Percentiles rank a stretch among this genome's conserved stretches.
phyloP scores from a whole-genome alignment of 2,329 filamentous ascomycete species.

The Cladophialophora psammophila region DNA sequence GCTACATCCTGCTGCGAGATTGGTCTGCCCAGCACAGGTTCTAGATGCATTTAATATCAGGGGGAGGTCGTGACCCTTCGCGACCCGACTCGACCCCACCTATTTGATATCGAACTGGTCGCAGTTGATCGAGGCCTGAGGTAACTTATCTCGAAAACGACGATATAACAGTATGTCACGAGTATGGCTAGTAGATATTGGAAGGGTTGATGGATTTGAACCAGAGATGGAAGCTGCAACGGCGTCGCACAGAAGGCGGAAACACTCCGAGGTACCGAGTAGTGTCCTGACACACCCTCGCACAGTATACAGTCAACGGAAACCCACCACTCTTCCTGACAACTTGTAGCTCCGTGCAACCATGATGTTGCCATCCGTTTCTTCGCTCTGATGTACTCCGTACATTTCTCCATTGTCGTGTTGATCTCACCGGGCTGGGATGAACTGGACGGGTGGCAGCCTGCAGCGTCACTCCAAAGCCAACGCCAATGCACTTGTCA shows the following conservation, averaged over 20 bases:
- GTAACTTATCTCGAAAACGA: not conserved
- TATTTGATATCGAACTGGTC: not conserved
- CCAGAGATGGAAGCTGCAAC: not conserved
- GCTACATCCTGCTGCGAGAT: not conserved
- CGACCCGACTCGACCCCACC: not conserved
- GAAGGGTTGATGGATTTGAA: not conserved
- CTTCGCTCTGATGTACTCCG: not conserved
- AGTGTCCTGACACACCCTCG: not conserved
- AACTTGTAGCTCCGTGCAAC: not conserved
- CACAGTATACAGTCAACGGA: not conserved
- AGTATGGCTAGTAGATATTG: not conserved
- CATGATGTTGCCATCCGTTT: slow-evolving; percentile 1
- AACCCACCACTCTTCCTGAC: not conserved
- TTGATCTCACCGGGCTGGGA: slow-evolving; percentile 35
- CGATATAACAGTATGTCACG: not conserved
- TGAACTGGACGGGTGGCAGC: slow-evolving; percentile 57
- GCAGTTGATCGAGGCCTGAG: not conserved
- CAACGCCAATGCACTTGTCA: slow-evolving; percentile 41
- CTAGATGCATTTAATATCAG: not conserved
- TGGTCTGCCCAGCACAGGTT: not conserved
- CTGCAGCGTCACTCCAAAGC: slow-evolving; percentile 50
- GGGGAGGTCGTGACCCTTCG: not conserved
- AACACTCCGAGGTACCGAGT: not conserved
- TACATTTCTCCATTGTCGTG: not conserved
- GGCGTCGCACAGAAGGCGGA: not conserved